Evolutionary conservation across 768 basidiomycete genomes (phyloP).

Genomic region (Clitopilus hobsonii): DNA sequence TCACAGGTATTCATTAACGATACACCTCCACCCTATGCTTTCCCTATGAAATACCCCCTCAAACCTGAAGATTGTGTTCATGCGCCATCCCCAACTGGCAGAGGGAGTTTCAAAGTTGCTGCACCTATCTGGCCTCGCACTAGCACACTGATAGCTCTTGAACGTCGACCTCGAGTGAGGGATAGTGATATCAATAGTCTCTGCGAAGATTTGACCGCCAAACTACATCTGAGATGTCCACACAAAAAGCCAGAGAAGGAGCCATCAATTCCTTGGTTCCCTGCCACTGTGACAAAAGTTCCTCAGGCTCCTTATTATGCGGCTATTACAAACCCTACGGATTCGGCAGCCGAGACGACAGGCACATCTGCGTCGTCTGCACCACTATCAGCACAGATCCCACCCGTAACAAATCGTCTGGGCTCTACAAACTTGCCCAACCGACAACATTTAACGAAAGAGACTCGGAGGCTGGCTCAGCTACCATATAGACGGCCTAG

Average conservation of each 20-base stretch:
- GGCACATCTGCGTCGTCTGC: conserved; percentile 2
- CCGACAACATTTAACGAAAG: too few species aligned
- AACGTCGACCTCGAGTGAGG: too few species aligned
- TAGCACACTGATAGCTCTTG: not conserved
- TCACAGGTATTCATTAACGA: conserved; percentile 2
- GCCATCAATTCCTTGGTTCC: conserved; percentile 5
- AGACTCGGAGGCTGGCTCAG: too few species aligned
- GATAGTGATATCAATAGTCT: conserved; percentile 21
- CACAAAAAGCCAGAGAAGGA: conserved; percentile 6
- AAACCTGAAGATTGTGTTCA: conserved; percentile 6
- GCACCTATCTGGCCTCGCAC: conserved; percentile 25
- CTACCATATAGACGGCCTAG: too few species aligned
- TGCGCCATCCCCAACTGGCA: conserved; percentile 9
- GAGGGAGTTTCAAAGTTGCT: conserved; percentile 17
- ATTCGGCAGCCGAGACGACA: too few species aligned
- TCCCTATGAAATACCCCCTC: conserved; percentile 17
- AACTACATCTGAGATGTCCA: conserved; percentile 11
- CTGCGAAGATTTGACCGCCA: conserved; percentile 4
- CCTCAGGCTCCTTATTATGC: too few species aligned
- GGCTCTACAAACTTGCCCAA: too few species aligned
- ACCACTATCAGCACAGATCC: conserved; percentile 7
- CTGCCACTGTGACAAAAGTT: not conserved
- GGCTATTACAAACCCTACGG: too few species aligned
- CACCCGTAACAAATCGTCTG: too few species aligned
- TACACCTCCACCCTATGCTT: conserved; percentile 16